Evolutionary conservation across 805 yeast genomes (phyloP), one percentile per base, ranked within the genome.

Genomic region (Ogataea haglerorum): DNA sequence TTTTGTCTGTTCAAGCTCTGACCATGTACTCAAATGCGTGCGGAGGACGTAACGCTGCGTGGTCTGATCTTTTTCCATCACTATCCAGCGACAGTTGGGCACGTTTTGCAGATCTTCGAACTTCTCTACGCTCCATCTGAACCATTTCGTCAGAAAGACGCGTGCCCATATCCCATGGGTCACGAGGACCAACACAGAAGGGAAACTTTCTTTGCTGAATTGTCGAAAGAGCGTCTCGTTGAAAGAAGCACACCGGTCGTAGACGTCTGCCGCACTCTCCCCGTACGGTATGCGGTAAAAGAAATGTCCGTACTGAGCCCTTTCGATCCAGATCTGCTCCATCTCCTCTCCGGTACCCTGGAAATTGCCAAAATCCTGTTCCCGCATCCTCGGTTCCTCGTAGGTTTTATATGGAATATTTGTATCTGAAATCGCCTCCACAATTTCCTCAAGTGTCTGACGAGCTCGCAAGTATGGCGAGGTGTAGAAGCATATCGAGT

Each of bases 141-240:
- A 90, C 96, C 96, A 90, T 54, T 89, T 85, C 89, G 89, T 88
- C 30, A 90, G 62, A 53, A 90, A 90, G 7, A 90, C 97, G 29
- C 97, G 69, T 4, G 95, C 85, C 91, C 95, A 88, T 12, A 90
- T 86, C 8, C 97, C 97, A 60, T 90, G 97, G 4, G 95, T 85
- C 29, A 90, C 96, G 30, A 90, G 65, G 2, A 90, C 88, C 28
- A 88, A 71, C 14, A 89, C 83, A 44, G 78, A 76, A n/a, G 96
- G 89, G 57, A 86, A 85, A 51, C 76, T 72, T 13, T 75, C 80
- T 33, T 68, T 60, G 45, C 76, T 76, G 56, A 90, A 89, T 58
- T 85, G 93, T 34, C 97, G 70, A 57, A 82, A 87, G 28, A 90
- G 62, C 0, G 95, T 79, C 61, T 88, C 96, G 58, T 88, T 88